Base-by-base conservation (phyloP, 805 yeast species). In the Yamadazyma akitaensis region DNA sequence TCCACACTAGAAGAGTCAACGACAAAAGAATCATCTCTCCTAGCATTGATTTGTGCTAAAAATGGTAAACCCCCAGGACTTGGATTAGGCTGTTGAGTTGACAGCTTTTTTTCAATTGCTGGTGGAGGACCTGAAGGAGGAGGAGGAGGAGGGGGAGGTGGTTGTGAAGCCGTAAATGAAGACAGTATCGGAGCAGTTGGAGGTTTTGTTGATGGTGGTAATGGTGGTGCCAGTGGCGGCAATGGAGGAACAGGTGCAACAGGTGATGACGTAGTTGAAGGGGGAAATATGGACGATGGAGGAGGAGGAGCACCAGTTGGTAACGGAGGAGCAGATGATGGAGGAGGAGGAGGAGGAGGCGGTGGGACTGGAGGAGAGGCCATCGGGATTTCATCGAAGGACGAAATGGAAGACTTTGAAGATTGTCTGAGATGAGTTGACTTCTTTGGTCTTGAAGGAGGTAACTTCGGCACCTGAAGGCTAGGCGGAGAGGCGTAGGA, bases 1-100 rank as follows among this genome's bases (percentile, higher is more conserved):
- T 49, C 50, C 28, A 31, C 58, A 13, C 55, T 42, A 2, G 47
- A 18, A n/a, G 44, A 50, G 44, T 73, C 80, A n/a, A 80, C 68
- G 12, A 78, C 82, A 57, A 68, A 58, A 0, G 73, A 49, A 17
- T 81, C 81, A 51, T 75, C 71, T 59, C 85, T 68, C 57, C 76
- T 78, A 34, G 75, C 72, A 50, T 80, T 79, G 41, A 81, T 81
- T 48, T 80, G 79, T 0, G 81, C 81, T 41, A 81, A 67, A 54
- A 81, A 81, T 6, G 87, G 85, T 19, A 80, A 58, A 0, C 71
- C 76, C 1, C 79, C 80, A 26, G 38, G 60, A 53, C 9, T 59
- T 47, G 12, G 56, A 43, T 7, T 7, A 11, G 51, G 17, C 7
- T 56, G 48, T 5, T 54, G 52, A 7, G 53, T 44, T 12, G 26